Conservation (phyloP, 2,329 filamentous ascomycete genomes). For the Pseudogymnoascus sp. region DNA sequence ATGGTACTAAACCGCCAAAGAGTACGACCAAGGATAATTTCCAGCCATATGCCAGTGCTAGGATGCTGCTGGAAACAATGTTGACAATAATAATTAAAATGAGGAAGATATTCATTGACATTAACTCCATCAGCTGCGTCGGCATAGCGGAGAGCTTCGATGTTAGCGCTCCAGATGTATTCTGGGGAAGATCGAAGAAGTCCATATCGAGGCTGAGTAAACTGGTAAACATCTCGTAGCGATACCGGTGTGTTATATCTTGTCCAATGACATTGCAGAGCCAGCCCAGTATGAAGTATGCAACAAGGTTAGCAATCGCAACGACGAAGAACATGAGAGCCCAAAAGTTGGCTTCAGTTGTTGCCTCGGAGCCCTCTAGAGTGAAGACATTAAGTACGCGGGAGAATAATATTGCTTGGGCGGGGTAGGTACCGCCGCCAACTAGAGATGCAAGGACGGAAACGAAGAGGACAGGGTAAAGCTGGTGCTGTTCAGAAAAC, state of each 20-base stretch:
- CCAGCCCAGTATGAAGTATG: constrained; percentile 25
- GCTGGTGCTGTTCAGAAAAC: constrained; percentile 30
- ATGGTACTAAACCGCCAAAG: constrained; percentile 34
- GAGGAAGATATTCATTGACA: constrained; percentile 35
- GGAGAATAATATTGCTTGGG: constrained; percentile 30
- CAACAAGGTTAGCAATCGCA: constrained; percentile 31
- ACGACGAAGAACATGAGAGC: constrained; percentile 42
- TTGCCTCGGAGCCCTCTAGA: constrained; percentile 16
- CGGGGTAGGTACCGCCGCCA: constrained; percentile 31
- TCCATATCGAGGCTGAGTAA: constrained; percentile 36
- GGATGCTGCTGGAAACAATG: constrained; percentile 31
- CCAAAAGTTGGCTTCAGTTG: constrained; percentile 35
- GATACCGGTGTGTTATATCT: constrained; percentile 30
- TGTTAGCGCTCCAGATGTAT: constrained; percentile 29
- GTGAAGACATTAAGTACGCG: constrained; percentile 27
- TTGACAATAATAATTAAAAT: constrained; percentile 36
- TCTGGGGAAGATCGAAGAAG: constrained; percentile 30
- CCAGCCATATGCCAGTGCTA: constrained; percentile 37
- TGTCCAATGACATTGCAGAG: constrained; percentile 28
- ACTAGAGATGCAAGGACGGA: constrained; percentile 30
- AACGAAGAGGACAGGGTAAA: constrained; percentile 39
- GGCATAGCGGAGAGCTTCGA: constrained; percentile 27
- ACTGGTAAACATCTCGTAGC: constrained; percentile 25
- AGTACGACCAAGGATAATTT: constrained; percentile 37
- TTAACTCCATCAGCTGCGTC: constrained; percentile 38